Percentiles rank a stretch among this genome's conserved stretches.
Evolutionary conservation across 2,329 filamentous ascomycete genomes (phyloP).

Genomic region (Ophiostoma ulmi): DNA sequence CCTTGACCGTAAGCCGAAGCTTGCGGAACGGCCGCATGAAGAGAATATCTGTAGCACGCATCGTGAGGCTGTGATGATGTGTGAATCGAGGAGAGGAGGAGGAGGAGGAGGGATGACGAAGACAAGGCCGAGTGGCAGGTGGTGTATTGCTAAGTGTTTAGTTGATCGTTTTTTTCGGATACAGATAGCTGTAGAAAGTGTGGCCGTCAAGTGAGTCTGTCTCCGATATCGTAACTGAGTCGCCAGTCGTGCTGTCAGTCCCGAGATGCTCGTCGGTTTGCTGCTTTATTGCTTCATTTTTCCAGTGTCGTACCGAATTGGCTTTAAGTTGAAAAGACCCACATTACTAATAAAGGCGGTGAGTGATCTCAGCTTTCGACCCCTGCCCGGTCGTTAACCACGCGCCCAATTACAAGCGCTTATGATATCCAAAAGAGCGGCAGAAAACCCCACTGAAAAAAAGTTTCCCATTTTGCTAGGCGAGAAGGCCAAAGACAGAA

Average conservation of each 20-base stretch:
- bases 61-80: slow-evolving; percentile 32
- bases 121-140: neutral
- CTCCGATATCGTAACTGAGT: neutral
- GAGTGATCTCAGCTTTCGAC: neutral
- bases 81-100: neutral
- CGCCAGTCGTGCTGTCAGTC: neutral
- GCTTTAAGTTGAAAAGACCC: neutral
- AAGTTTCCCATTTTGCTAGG: slow-evolving; percentile 18
- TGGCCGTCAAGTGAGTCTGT: neutral
- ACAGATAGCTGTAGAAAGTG: neutral
- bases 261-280: neutral
- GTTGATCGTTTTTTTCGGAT: neutral
- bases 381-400: neutral
- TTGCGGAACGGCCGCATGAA: slow-evolving; percentile 68
- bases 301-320: slow-evolving; percentile 14
- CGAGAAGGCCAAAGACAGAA: neutral
- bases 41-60: slow-evolving; percentile 59
- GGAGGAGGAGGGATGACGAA: neutral
- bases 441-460: slow-evolving; percentile 27
- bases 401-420: neutral
- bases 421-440: slow-evolving; percentile 17
- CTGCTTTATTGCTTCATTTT: slow-evolving; percentile 4
- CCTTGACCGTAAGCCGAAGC: slow-evolving; percentile 81
- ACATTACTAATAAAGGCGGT: slow-evolving; percentile 11
- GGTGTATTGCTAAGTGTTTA: neutral